Evolutionary conservation across 2,329 filamentous ascomycete species (phyloP), one percentile per base, ranked within the genome.

Genomic region (Trichophyton simii): DNA sequence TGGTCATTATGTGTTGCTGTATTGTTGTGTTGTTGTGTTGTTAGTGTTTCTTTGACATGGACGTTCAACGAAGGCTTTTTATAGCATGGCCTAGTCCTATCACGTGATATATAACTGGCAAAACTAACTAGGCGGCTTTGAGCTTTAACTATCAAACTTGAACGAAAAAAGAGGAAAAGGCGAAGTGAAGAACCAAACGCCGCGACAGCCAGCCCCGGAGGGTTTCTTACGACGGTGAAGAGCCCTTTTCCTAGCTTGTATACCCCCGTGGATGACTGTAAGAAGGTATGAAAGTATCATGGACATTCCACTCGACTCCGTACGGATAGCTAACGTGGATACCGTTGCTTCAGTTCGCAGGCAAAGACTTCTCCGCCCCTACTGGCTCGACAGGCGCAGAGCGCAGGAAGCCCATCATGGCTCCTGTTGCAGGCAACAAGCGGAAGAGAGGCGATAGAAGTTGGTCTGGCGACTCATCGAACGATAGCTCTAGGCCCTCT

Each of bases 401-500:
- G 52, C 52, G 18, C 52, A 55, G 52, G 52, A 55, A 67, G 60
- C 68, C 68, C 66, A 70, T 65, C 70, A 83, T 83, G 81, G 75
- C 79, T 71, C 79, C 78, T 66, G 72, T 72, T 65, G 72, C 72
- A 61, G 73, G 73, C 65, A 74, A 75, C 60, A 86, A 85, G 76
- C 77, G 83, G 64, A 85, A 85, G 76, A 71, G 76, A 69, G 70
- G 68, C 60, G 77, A 78, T 61, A 71, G 76, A 67, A 72, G 72
- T 44, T 78, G 72, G 70, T 75, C 76, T 48, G 72, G 73, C 60
- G 76, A 78, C 63, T 72, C 72, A 52, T 68, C 69, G 48, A 62
- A 73, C 67, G 74, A 76, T 65, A 68, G 67, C 60, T 68, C 68
- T 61, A 72, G 75, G 64, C 77, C 75, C 64, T 79, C 77, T 65